A percentile compares a stretch with the other conserved stretches of the same genome.
These are phyloP conservation scores for Corynespora cassiicola DNA, from an alignment of 2,329 filamentous ascomycete genomes.

Conservation along the genomic window DNA sequence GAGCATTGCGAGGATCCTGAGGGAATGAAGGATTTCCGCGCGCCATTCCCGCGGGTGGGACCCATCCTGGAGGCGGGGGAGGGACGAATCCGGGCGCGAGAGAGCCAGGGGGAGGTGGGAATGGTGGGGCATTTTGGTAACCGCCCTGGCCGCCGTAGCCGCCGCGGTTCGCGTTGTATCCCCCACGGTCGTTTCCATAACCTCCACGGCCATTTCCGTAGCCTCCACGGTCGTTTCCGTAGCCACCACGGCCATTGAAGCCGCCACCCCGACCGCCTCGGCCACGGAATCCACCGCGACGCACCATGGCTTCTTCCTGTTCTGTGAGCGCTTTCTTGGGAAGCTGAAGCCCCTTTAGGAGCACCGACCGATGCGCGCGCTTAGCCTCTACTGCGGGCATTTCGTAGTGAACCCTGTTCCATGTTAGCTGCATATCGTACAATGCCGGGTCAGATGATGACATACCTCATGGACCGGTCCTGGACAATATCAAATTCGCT, in stretches of 20 bases:
- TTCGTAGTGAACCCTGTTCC: constrained; percentile 78
- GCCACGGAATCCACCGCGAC: constrained; percentile 71
- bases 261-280: constrained; percentile 26
- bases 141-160: constrained; percentile 28
- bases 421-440: constrained; percentile 28
- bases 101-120: constrained; percentile 23
- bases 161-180: constrained; percentile 22
- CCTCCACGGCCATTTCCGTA: constrained; percentile 22
- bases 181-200: constrained; percentile 20
- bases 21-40: constrained; percentile 21
- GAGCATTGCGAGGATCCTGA: constrained; percentile 14
- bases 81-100: constrained; percentile 25
- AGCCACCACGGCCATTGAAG: constrained; percentile 35
- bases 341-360: constrained; percentile 82
- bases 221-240: constrained; percentile 35
- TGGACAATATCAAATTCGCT: constrained; percentile 38
- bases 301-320: constrained; percentile 71
- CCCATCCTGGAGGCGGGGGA: constrained; percentile 38
- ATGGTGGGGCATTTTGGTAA: constrained; percentile 19
- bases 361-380: constrained; percentile 89
- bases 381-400: constrained; percentile 69
- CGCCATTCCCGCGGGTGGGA: constrained; percentile 26
- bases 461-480: constrained; percentile 81
- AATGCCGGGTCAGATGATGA: constrained; percentile 18
- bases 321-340: constrained; percentile 72